Percentiles rank a stretch among this genome's conserved stretches.
Evolutionary conservation across 768 basidiomycete genomes (phyloP).

Genomic region (Mycena kentingensis): DNA sequence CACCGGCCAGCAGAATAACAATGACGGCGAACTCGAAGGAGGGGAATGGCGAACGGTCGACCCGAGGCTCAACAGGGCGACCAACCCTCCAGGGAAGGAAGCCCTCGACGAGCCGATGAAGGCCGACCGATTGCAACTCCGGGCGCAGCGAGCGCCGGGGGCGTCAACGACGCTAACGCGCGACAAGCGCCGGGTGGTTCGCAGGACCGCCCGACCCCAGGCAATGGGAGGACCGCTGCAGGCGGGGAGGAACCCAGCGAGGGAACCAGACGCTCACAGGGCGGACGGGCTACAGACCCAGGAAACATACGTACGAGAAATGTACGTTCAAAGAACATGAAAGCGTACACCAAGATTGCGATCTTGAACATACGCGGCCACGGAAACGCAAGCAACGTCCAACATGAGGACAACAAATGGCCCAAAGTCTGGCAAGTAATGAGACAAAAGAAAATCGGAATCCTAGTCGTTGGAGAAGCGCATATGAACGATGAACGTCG

Average conservation of each 20-base stretch:
- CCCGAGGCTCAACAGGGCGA: background rate
- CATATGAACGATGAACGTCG: slow-evolving; percentile 27
- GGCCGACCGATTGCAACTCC: background rate
- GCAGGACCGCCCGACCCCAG: background rate
- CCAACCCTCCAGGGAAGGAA: background rate
- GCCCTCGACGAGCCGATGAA: background rate
- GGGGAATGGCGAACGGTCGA: background rate
- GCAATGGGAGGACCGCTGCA: background rate
- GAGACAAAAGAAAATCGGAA: slow-evolving; percentile 26
- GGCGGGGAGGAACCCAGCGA: too few relatives aligned
- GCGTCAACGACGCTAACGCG: background rate
- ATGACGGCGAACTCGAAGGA: background rate
- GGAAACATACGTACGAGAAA: background rate
- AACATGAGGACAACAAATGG: background rate
- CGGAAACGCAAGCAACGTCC: background rate
- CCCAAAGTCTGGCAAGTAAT: slow-evolving; percentile 19
- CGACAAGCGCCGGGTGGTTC: background rate
- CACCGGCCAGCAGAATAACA: background rate
- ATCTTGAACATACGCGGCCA: background rate
- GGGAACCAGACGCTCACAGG: background rate
- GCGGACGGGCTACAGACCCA: background rate
- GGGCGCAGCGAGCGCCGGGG: background rate
- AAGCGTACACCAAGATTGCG: background rate
- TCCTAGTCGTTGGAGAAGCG: slow-evolving; percentile 33
- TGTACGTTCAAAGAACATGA: background rate